Evolutionary conservation across 2,329 filamentous ascomycete species (phyloP).

Genomic region (Metarhizium anisopliae): DNA sequence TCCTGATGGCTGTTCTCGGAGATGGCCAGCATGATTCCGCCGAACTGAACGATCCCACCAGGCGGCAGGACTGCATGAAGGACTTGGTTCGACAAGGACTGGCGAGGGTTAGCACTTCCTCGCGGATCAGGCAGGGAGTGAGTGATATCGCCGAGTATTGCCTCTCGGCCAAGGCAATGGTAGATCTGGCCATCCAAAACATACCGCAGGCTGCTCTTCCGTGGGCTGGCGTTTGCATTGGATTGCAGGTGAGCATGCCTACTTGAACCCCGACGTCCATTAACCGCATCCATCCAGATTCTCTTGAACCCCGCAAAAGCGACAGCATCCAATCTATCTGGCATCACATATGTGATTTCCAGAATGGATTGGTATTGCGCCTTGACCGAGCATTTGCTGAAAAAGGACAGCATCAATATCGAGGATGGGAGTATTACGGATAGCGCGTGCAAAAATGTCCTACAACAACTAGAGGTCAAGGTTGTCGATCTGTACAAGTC

Average conservation of each 20-base stretch:
- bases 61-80: too few relatives aligned
- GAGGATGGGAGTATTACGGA: neutral
- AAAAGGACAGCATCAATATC: slow-evolving; percentile 7
- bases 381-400: slow-evolving; percentile 18
- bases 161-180: neutral
- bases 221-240: slow-evolving; percentile 25
- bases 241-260: slow-evolving; percentile 19
- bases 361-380: slow-evolving; percentile 29
- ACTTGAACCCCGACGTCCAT: too few relatives aligned
- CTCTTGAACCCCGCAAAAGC: slow-evolving; percentile 11
- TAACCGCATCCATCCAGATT: slow-evolving; percentile 13
- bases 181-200: slow-evolving; percentile 13
- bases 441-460: slow-evolving; percentile 7
- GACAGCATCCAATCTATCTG: too few relatives aligned
- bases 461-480: slow-evolving; percentile 15
- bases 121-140: neutral
- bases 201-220: slow-evolving; percentile 24
- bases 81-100: too few relatives aligned
- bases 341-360: slow-evolving; percentile 19
- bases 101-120: too few relatives aligned
- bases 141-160: neutral
- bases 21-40: too few relatives aligned
- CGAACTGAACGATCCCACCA: too few relatives aligned
- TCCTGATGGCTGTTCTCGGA: too few relatives aligned
- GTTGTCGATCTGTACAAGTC: slow-evolving; percentile 29